Evolutionary conservation across 2,329 filamentous ascomycete genomes (phyloP).

Genomic region (Colletotrichum sublineola): DNA sequence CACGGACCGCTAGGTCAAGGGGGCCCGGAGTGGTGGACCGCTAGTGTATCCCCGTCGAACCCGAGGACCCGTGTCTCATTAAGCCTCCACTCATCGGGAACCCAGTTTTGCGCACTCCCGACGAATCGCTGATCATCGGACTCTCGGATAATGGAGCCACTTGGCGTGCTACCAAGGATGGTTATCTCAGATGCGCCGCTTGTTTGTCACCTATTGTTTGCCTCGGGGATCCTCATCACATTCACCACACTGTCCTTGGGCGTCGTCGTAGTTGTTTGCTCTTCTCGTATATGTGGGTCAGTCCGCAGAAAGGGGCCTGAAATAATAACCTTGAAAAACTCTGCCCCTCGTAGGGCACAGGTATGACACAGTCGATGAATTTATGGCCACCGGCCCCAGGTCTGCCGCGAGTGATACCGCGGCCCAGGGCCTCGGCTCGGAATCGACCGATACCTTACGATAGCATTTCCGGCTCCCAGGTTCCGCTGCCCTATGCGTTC

Average conservation of each 20-base stretch:
- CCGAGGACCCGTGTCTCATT: neutral
- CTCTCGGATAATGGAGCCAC: neutral
- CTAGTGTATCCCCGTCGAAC: neutral
- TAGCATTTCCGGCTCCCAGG: neutral
- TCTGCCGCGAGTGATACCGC: neutral
- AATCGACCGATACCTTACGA: too few species aligned
- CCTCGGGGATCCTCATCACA: neutral
- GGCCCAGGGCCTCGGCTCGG: neutral
- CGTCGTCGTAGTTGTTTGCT: too few species aligned
- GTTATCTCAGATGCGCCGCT: too few species aligned
- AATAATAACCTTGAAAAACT: neutral
- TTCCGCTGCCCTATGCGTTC: neutral
- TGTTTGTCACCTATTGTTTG: neutral
- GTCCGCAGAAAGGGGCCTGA: too few species aligned
- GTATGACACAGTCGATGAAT: too few species aligned
- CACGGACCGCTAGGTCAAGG: neutral
- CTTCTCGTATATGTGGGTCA: too few species aligned
- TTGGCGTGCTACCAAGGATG: neutral
- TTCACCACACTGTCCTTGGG: neutral
- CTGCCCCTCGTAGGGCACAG: neutral
- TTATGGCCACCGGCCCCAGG: neutral
- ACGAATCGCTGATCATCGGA: neutral
- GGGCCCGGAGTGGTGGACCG: neutral
- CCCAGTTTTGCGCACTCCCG: neutral
- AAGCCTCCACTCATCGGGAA: neutral